Evolutionary conservation across 106 monocot genomes (phyloP), one percentile per base, ranked within the genome.

Genomic region (Iris macrosiphon): DNA sequence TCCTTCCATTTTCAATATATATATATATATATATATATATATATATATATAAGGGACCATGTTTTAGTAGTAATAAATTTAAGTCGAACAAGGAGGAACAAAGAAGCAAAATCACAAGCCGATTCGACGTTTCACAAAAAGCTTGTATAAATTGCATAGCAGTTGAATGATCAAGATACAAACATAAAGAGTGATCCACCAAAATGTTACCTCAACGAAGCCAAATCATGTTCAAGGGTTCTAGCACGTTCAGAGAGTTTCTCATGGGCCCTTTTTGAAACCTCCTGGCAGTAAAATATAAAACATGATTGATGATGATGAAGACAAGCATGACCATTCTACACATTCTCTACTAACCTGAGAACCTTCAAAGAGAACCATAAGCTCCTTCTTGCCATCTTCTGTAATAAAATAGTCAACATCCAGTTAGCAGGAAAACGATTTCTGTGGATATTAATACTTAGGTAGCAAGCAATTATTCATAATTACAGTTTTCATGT

Each of bases 181-280:
- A 11, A 6, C 44, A 19, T 19, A 12, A 43, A n/a, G 29, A 31
- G 42, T 12, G 16, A 58, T 23, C 6, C n/a, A 58, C 14, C 1
- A 27, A n/a, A 28, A 46, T 11, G 61, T 4, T 68, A 96, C 95
- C 89, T 85, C 57, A 70, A 49, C 25, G 60, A 73, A 40, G 61
- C 26, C 61, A 87, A 63, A 20, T 98, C 98, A 52, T 84, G 66
- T 47, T 98, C 91, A 45, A 91, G 70, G 61, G 34, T 68, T 62
- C 45, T 77, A 32, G 74, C 62, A 58, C 83, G 98, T 30, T 75
- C 78, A 24, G 68, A 35, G 50, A 98, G 66, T 55, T 81, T 62
- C 38, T 78, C 77, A 60, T 91, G 55, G 2, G 75, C 74, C 47
- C 73, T 91, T 59, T 73, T 98, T 30, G 79, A 71, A 35, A 60